Conservation (phyloP, 2,329 filamentous ascomycete genomes). For the Phialemoniopsis sp. region DNA sequence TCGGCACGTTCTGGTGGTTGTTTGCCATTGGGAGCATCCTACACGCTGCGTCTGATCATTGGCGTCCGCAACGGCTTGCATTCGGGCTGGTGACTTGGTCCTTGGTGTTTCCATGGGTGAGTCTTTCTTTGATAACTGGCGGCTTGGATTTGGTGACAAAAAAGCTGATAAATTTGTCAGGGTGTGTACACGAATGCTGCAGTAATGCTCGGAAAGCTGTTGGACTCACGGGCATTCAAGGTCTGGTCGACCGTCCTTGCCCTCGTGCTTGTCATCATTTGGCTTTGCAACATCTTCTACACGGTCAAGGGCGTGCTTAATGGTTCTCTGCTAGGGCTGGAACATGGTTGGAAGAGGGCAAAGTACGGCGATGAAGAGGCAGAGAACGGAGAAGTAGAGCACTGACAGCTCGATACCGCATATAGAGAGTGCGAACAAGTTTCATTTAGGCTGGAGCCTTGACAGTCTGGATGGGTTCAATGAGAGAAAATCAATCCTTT, state of each 20-base stretch:
- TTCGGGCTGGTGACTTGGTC: constrained; percentile 23
- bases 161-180: constrained; percentile 12
- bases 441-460: too few species aligned
- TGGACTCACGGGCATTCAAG: constrained; percentile 30
- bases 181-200: constrained; percentile 31
- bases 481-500: too few species aligned
- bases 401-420: too few species aligned
- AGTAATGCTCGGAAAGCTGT: constrained; percentile 27
- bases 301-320: constrained; percentile 1
- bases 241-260: constrained; percentile 30
- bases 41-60: neutral
- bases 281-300: constrained; percentile 1
- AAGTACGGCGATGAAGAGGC: too few species aligned
- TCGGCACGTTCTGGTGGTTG: constrained; percentile 34
- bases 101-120: constrained; percentile 30
- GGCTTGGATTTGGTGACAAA: too few species aligned
- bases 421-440: too few species aligned
- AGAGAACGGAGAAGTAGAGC: too few species aligned
- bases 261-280: constrained; percentile 24
- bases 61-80: too few species aligned
- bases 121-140: constrained; percentile 11
- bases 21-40: constrained; percentile 28
- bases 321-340: too few species aligned
- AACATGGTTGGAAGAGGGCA: too few species aligned
- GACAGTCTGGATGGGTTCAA: too few species aligned